Evolutionary conservation across 805 yeast genomes (phyloP), one percentile per base, ranked within the genome.

Genomic region (Metschnikowia gelsemii): DNA sequence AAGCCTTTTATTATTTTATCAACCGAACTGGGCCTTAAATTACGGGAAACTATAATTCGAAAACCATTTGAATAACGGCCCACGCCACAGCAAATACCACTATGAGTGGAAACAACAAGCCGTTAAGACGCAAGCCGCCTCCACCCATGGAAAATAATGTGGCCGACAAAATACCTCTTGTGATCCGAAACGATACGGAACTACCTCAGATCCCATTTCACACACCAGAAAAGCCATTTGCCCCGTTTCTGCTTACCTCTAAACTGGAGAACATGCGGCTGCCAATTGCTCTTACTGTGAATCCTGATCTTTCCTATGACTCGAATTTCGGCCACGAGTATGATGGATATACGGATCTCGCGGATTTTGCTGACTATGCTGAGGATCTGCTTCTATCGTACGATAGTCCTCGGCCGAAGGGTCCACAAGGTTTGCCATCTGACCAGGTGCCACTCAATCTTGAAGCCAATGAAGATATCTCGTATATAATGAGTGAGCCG

Each of bases 391-490:
- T 52, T 27, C 32, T 50, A 26, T 57, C 62, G 14, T 48, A 44
- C 38, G 68, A 62, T 4, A 61, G 66, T 27, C 68, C 70, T 13
- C 59, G 59, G 31, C 73, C 68, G 2, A 66, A 58, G 58, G 74
- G 74, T 1, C 74, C 74, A 2, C 61, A 63, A 49, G 64, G 59
- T 31, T 49, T 69, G 17, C 66, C 70, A 4, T 66, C 63, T 13
- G 68, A 67, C 41, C 58, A 58, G 17, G 29, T 23, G 25, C 35
- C 20, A 24, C 8, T 35, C 4, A 35, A 19, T 25, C 16, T 12
- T 11, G 25, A 5, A 8, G 13, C 23, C 17, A 8, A 7, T 13
- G 34, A 9, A 12, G 28, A 23, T 8, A 11, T 32, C 2, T n/a
- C n/a, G n/a, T 20, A 22, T 24, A 34, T 17, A 4, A 6, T 12